These are phyloP conservation scores for Murraya koenigii DNA, from an alignment of 345 rosid genomes.

Conservation along the genomic window DNA sequence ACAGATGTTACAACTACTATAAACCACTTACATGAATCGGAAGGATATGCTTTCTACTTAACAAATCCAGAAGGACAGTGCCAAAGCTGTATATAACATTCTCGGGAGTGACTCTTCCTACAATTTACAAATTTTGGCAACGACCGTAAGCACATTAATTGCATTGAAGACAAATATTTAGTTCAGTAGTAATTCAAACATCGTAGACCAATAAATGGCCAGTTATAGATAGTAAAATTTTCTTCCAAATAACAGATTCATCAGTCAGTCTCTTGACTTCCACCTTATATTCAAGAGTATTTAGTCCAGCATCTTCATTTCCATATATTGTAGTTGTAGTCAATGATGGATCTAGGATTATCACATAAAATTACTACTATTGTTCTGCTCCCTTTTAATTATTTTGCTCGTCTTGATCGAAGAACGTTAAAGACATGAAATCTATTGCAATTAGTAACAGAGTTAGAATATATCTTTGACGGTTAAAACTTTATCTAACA, in stretches of 20 bases:
- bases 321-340: background rate
- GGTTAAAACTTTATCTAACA: background rate
- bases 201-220: background rate
- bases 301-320: background rate
- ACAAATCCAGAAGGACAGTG: slow-evolving; percentile 87
- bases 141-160: background rate
- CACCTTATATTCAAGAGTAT: background rate
- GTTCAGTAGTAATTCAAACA: background rate
- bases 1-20: background rate
- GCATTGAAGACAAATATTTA: background rate
- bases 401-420: background rate
- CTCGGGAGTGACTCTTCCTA: slow-evolving; percentile 92
- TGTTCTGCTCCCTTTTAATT: background rate
- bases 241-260: background rate
- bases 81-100: slow-evolving; percentile 94
- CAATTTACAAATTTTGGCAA: slow-evolving; percentile 18
- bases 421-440: no score
- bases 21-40: slow-evolving; percentile 80
- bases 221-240: background rate
- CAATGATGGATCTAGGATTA: no score
- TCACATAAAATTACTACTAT: background rate
- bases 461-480: background rate
- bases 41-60: slow-evolving; percentile 93
- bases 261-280: background rate
- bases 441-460: background rate